Evolutionary conservation across 140 eudicot species (phyloP).

Genomic region (Senecio squalidus): DNA sequence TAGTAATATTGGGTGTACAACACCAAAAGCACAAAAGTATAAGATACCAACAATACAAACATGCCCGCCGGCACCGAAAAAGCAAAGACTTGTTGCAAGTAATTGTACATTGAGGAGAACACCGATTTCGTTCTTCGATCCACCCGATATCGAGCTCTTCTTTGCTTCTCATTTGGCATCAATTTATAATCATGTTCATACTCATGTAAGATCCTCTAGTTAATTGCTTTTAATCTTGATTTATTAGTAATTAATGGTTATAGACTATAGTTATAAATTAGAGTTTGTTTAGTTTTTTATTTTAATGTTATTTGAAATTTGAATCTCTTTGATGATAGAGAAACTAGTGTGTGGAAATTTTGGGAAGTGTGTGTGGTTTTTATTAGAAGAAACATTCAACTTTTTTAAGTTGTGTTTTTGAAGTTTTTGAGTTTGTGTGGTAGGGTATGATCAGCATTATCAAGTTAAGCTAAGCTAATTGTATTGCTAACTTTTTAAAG

Average conservation of each 20-base stretch:
- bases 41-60: conserved; percentile 50
- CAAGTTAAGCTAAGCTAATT: conserved; percentile 25
- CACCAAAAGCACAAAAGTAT: conserved; percentile 60
- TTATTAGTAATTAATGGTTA: background rate
- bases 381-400: conserved; percentile 13
- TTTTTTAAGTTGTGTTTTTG: conserved; percentile 18
- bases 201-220: conserved; percentile 35
- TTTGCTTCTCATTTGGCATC: conserved; percentile 42
- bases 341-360: conserved; percentile 18
- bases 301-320: too few species aligned
- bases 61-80: conserved; percentile 81
- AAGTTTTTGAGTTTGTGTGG: conserved; percentile 21
- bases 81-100: conserved; percentile 31
- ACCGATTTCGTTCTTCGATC: conserved; percentile 49
- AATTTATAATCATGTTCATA: conserved; percentile 38
- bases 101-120: conserved; percentile 39
- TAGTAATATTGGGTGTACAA: conserved; percentile 38
- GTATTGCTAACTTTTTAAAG: conserved; percentile 28
- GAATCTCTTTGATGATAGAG: conserved; percentile 20
- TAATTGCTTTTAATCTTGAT: conserved; percentile 5
- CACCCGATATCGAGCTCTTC: conserved; percentile 70
- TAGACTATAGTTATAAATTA: conserved; percentile 19
- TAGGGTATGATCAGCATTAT: conserved; percentile 43
- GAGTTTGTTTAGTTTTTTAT: conserved; percentile 4
- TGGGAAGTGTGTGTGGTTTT: conserved; percentile 24